Base-by-base conservation (phyloP, 768 basidiomycete species). In the Kwoniella europaea region DNA sequence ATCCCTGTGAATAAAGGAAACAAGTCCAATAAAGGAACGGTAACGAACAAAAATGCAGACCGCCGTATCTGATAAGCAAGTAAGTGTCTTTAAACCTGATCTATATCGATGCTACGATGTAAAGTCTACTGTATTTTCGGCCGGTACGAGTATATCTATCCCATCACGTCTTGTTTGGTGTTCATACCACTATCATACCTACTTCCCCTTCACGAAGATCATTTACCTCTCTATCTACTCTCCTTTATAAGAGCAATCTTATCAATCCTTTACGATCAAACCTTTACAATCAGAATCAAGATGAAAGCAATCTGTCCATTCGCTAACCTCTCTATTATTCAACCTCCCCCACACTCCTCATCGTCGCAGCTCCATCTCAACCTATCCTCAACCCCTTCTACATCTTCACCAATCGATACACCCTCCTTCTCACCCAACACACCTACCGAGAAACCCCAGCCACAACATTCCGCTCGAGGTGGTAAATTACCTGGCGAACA, bases 371-470 rank as follows among this genome's bases (percentile, higher is more conserved):
- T 68, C 1, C 58, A 68, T 46, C 53, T 63, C 62, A 61, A 68
- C n/a, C 15, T 67, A 15, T 55, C 20, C 46, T 50, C 46, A 50
- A 35, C 6, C 35, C 35, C 35, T 52, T 24, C 27, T 22, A 53
- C 59, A 10, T n/a, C 53, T 18, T 29, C 63, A 16, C 67, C 67
- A 18, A 63, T 56, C 52, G 50, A 55, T 41, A 73, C 77, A 35
- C 77, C 77, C 13, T 76, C 75, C 1, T 78, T 78, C 71, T 53
- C 65, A 22, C 77, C 77, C 53, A 78, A 78, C 59, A 57, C 73
- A 7, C 60, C 75, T 41, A 54, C 52, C 16, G 52, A 22, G 10
- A 27, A 42, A 10, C 16, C 65, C 42, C n/a, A 42, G 50, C 13
- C 54, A 4, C 50, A 58, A 27, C 57, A 59, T n/a, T 67, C 69